Conservation (phyloP, 192 early-diverging fungal species). For the Mortierella claussenii region DNA sequence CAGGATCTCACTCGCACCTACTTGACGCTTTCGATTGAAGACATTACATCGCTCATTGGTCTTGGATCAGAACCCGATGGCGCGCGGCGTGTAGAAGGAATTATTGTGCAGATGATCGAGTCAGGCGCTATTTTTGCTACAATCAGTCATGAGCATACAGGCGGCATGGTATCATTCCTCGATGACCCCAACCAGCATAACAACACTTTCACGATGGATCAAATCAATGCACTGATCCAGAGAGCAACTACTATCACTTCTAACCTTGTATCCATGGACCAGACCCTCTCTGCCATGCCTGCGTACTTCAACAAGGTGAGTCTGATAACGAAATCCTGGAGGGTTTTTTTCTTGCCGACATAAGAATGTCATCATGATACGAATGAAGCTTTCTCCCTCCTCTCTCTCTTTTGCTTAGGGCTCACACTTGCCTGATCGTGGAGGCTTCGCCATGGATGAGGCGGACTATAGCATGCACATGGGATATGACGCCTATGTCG, state of each 20-base stretch:
- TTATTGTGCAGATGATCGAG: conserved; percentile 70
- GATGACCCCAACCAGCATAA: conserved; percentile 65
- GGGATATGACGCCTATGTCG: conserved; percentile 34
- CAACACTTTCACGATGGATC: conserved; percentile 49
- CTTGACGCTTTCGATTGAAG: conserved; percentile 74
- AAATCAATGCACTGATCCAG: conserved; percentile 61
- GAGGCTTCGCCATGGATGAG: conserved; percentile 29
- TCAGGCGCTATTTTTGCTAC: conserved; percentile 61
- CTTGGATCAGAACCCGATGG: conserved; percentile 48
- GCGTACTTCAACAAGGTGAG: conserved; percentile 39
- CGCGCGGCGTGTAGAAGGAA: conserved; percentile 59
- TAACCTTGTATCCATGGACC: conserved; percentile 36
- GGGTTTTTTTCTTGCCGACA: too few species aligned
- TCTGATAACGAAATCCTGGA: not conserved
- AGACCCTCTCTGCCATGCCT: conserved; percentile 38
- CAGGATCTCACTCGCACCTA: conserved; percentile 82
- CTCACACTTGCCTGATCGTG: conserved; percentile 8
- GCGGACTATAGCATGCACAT: conserved; percentile 42
- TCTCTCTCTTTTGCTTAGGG: conserved; percentile 2
- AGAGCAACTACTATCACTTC: conserved; percentile 44
- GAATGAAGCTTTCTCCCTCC: not conserved
- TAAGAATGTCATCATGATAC: too few species aligned
- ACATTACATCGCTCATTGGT: conserved; percentile 72
- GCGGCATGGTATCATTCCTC: conserved; percentile 78
- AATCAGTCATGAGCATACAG: conserved; percentile 56